These are phyloP conservation scores for Hemileccinum impolitum DNA, from an alignment of 768 basidiomycete genomes.

Conservation along the genomic window DNA sequence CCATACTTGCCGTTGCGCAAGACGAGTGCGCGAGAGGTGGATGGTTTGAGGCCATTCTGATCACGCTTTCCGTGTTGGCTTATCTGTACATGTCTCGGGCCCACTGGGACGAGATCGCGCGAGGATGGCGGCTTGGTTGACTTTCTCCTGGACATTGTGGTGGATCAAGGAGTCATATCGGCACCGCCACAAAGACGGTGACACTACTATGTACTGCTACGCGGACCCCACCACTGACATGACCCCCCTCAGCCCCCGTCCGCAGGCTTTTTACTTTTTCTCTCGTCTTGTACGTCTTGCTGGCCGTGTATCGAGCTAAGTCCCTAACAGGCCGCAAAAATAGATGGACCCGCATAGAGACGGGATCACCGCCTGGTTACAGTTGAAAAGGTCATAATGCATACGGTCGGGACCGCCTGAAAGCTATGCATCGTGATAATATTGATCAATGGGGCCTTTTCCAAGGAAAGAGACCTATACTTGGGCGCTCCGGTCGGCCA, in stretches of 20 bases:
- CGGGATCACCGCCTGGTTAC: background rate
- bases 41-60: constrained; percentile 51
- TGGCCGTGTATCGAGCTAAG: background rate
- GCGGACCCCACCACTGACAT: no score
- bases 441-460: no score
- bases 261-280: no score
- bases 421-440: no score
- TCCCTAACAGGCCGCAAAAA: no score
- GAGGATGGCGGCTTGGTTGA: constrained; percentile 20
- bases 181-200: no score
- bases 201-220: no score
- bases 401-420: no score
- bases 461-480: no score
- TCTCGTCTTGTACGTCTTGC: background rate
- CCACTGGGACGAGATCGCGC: constrained; percentile 50
- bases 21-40: constrained; percentile 69
- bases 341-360: background rate
- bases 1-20: constrained; percentile 76
- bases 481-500: no score
- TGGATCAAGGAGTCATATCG: background rate
- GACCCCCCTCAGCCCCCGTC: no score
- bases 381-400: no score
- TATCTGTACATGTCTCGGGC: constrained; percentile 48
- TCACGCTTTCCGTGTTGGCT: constrained; percentile 40
- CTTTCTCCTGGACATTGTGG: constrained; percentile 34